Evolutionary conservation across 495 filamentous ascomycete species (phyloP).

Genomic region (Penicillium antarcticum): DNA sequence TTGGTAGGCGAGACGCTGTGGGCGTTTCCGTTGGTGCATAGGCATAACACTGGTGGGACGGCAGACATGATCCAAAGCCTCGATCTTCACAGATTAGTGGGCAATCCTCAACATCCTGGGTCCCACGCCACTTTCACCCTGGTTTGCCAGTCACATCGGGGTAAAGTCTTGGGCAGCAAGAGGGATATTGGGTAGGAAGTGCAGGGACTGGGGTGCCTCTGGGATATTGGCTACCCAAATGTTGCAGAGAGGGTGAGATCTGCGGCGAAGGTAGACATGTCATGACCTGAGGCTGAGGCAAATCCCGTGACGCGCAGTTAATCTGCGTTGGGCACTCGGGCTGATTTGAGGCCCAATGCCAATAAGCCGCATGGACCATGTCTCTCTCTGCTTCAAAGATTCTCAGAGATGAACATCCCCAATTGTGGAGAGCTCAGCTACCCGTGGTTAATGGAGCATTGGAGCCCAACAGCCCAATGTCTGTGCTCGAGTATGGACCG

Average conservation of each 20-base stretch:
- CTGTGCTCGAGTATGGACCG: neutral
- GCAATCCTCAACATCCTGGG: neutral
- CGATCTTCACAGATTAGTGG: conserved; percentile 13
- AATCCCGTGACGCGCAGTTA: conserved; percentile 12
- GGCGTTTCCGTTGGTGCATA: conserved; percentile 10
- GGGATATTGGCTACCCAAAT: conserved; percentile 13
- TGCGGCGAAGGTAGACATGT: conserved; percentile 11
- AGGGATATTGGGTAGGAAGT: conserved; percentile 29
- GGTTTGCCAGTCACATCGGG: conserved; percentile 9
- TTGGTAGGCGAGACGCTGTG: conserved; percentile 13
- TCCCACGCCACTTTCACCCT: conserved; percentile 9
- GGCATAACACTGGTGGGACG: neutral
- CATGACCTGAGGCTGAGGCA: conserved; percentile 20
- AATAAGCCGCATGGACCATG: conserved; percentile 20
- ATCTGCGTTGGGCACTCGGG: conserved; percentile 1
- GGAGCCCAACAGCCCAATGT: conserved; percentile 29
- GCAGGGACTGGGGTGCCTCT: conserved; percentile 12
- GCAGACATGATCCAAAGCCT: conserved; percentile 14
- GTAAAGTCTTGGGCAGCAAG: conserved; percentile 36
- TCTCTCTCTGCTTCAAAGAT: conserved; percentile 3
- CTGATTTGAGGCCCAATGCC: conserved; percentile 19
- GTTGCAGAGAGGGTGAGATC: conserved; percentile 12
- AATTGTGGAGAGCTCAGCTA: conserved; percentile 11
- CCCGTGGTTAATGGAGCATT: conserved; percentile 4
- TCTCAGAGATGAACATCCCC: neutral